Conservation (phyloP, 257 asterid species). For the Capsicum baccatum region DNA sequence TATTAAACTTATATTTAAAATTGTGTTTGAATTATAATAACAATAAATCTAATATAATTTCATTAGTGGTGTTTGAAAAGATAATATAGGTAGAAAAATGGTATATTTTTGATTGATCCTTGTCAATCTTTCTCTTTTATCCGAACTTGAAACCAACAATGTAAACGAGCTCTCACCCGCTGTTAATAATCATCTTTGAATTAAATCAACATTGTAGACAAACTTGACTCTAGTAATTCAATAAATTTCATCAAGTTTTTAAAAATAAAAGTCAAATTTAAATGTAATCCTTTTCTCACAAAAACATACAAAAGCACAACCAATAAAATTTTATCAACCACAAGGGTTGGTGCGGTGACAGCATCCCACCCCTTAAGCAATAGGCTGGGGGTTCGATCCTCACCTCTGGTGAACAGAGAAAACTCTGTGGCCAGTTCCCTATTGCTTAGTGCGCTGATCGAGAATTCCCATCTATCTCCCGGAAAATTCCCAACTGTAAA, state of each 20-base stretch:
- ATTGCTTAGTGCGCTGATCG: too few relatives aligned
- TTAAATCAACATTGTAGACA: background rate
- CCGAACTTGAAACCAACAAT: background rate
- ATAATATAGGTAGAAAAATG: too few relatives aligned
- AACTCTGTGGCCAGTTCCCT: too few relatives aligned
- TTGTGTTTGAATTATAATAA: background rate
- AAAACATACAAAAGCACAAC: background rate
- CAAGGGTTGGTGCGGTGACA: too few relatives aligned
- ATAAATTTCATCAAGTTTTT: background rate
- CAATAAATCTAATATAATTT: background rate
- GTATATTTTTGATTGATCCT: background rate
- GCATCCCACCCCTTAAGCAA: too few relatives aligned
- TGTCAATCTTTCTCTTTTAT: background rate
- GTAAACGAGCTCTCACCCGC: too few relatives aligned
- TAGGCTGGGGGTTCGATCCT: too few relatives aligned
- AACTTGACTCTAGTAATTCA: background rate
- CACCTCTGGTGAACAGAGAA: too few relatives aligned
- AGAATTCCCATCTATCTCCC: background rate
- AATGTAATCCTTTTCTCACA: background rate
- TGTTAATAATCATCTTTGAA: background rate
- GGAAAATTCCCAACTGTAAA: conserved; percentile 23
- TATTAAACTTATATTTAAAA: too few relatives aligned
- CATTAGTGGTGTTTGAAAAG: background rate
- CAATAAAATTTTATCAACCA: background rate
- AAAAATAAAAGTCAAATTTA: background rate